phyloP scores from a whole-genome alignment of 2,329 filamentous ascomycete genomes.

The Clarireedia homoeocarpa region DNA sequence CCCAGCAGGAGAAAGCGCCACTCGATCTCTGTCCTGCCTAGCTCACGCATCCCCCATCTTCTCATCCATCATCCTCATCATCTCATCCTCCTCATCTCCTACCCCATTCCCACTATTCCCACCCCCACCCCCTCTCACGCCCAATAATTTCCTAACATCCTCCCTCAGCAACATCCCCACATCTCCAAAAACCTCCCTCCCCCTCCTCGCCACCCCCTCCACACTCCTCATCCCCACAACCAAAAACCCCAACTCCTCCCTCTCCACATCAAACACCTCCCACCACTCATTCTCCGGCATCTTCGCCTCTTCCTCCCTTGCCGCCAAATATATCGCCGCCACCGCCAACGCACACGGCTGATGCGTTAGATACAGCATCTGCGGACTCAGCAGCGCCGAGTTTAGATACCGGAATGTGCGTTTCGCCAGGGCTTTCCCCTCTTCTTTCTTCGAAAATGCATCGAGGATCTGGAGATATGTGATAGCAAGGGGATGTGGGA shows the following conservation, averaged over 20 bases:
- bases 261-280: slow-evolving; percentile 94
- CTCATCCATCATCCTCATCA: slow-evolving; percentile 25
- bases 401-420: slow-evolving; percentile 76
- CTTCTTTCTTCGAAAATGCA: slow-evolving; percentile 40
- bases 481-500: slow-evolving; percentile 79
- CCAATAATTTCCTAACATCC: slow-evolving; percentile 18
- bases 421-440: slow-evolving; percentile 47
- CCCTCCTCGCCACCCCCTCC: slow-evolving; percentile 43
- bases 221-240: slow-evolving; percentile 80
- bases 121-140: neutral
- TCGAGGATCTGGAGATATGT: slow-evolving; percentile 91
- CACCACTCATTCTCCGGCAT: slow-evolving; percentile 87
- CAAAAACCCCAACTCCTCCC: slow-evolving; percentile 88
- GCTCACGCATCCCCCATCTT: slow-evolving; percentile 13
- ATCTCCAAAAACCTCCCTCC: slow-evolving; percentile 18
- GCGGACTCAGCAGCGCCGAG: slow-evolving; percentile 74
- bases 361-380: slow-evolving; percentile 85
- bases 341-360: slow-evolving; percentile 81
- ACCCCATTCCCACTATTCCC: slow-evolving; percentile 8
- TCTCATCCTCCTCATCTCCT: slow-evolving; percentile 24
- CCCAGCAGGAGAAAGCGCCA: no score
- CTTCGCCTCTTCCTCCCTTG: slow-evolving; percentile 66
- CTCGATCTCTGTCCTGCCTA: no score
- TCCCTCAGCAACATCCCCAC: slow-evolving; percentile 19
- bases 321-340: slow-evolving; percentile 84